Evolutionary conservation across 768 basidiomycete genomes (phyloP).

Genomic region (Imleria badia): DNA sequence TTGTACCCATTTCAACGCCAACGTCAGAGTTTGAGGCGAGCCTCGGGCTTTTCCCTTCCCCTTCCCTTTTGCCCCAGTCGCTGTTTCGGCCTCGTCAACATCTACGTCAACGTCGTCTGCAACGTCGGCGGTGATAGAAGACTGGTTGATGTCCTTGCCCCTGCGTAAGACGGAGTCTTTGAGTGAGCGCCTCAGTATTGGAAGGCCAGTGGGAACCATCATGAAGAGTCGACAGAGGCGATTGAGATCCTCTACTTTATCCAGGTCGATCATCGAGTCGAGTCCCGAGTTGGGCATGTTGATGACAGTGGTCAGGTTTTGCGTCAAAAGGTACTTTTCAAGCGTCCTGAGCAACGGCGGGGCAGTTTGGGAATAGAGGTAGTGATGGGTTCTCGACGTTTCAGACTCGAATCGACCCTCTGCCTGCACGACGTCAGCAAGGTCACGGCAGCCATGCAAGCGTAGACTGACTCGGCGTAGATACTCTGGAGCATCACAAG

Average conservation of each 20-base stretch:
- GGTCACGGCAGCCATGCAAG: neutral
- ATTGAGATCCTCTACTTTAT: conserved; percentile 72
- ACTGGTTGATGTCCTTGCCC: conserved; percentile 78
- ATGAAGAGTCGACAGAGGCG: conserved; percentile 77
- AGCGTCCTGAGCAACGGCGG: conserved; percentile 70
- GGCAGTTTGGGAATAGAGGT: conserved; percentile 75
- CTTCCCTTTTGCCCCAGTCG: conserved; percentile 44
- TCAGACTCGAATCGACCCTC: conserved; percentile 83
- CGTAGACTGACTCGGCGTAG: conserved; percentile 61
- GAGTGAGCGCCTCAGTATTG: conserved; percentile 61
- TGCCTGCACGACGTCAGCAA: conserved; percentile 47
- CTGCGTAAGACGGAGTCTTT: conserved; percentile 70
- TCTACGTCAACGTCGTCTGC: conserved; percentile 36
- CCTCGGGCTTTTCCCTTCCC: conserved; percentile 54
- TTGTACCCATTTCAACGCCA: conserved; percentile 92
- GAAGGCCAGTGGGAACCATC: conserved; percentile 65
- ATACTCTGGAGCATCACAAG: conserved; percentile 81
- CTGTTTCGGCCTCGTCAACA: conserved; percentile 35
- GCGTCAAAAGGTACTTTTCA: conserved; percentile 70
- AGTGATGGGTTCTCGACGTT: conserved; percentile 80
- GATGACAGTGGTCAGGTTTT: conserved; percentile 75
- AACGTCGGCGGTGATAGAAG: conserved; percentile 44
- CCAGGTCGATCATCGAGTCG: conserved; percentile 80
- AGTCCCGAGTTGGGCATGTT: conserved; percentile 82
- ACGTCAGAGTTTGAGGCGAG: conserved; percentile 42